These are phyloP conservation scores for Sclerotinia subarctica DNA, from an alignment of 2,329 filamentous ascomycete species.

Conservation along the genomic window DNA sequence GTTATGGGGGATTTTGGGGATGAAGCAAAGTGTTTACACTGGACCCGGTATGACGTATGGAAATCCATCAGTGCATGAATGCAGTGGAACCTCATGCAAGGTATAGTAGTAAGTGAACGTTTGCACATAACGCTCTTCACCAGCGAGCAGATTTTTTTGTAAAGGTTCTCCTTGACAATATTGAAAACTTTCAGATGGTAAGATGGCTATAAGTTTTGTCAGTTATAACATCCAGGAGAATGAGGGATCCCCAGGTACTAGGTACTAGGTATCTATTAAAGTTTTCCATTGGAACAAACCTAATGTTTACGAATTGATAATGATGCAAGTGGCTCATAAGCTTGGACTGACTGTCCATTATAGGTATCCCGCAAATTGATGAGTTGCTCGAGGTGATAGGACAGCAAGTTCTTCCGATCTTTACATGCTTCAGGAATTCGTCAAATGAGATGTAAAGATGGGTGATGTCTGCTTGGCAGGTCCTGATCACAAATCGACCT, in stretches of 20 bases:
- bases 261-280: not conserved
- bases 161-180: not conserved
- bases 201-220: not conserved
- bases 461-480: conserved; percentile 9
- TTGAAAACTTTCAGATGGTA: not conserved
- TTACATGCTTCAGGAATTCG: not conserved
- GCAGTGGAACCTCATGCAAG: conserved; percentile 4
- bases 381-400: conserved; percentile 2
- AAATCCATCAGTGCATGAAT: conserved; percentile 12
- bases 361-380: conserved; percentile 6
- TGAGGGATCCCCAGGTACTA: not conserved
- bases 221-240: not conserved
- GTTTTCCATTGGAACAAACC: conserved; percentile 13
- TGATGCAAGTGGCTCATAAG: conserved; percentile 16
- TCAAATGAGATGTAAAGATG: conserved; percentile 6
- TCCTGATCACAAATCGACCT: conserved; percentile 7
- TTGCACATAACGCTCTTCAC: not conserved
- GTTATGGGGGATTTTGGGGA: conserved; percentile 5
- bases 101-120: not conserved
- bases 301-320: not conserved
- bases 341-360: not conserved
- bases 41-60: conserved; percentile 16
- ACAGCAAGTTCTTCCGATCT: conserved; percentile 12
- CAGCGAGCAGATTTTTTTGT: not conserved
- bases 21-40: not conserved